Evolutionary conservation across 2,329 filamentous ascomycete genomes (phyloP).

Genomic region (Capronia epimyces): DNA sequence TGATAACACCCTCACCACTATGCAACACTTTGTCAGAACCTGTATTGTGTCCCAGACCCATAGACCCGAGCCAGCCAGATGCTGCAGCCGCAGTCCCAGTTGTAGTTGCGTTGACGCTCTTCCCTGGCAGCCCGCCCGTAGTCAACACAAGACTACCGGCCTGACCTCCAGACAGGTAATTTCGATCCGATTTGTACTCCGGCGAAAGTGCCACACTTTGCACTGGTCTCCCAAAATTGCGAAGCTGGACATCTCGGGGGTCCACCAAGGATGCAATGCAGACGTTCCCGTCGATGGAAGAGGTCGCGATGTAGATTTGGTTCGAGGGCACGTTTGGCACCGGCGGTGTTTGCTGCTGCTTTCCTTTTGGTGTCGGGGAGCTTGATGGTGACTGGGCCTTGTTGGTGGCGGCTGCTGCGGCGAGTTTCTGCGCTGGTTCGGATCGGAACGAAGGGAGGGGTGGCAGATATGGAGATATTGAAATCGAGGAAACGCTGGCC

Average conservation of each 20-base stretch:
- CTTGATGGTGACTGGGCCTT: conserved; percentile 42
- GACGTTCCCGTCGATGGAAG: conserved; percentile 92
- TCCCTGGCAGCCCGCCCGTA: conserved; percentile 69
- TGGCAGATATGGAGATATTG: conserved; percentile 78
- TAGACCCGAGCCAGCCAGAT: conserved; percentile 83
- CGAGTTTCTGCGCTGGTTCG: conserved; percentile 33
- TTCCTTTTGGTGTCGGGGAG: conserved; percentile 49
- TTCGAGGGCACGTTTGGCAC: conserved; percentile 76
- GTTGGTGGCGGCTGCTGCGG: conserved; percentile 32
- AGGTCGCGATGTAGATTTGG: conserved; percentile 86
- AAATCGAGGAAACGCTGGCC: conserved; percentile 82
- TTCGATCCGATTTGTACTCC: conserved; percentile 82
- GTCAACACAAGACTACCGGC: conserved; percentile 86
- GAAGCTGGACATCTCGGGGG: conserved; percentile 78
- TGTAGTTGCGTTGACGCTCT: conserved; percentile 78
- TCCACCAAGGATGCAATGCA: conserved; percentile 85
- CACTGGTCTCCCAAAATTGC: conserved; percentile 89
- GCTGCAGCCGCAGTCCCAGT: conserved; percentile 78
- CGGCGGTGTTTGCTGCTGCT: conserved; percentile 39
- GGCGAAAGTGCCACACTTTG: conserved; percentile 91
- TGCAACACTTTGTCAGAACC: conserved; percentile 85
- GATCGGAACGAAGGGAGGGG: conserved; percentile 44
- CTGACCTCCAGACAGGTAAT: conserved; percentile 83
- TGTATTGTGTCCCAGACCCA: conserved; percentile 70
- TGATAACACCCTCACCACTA: conserved; percentile 85